A percentile compares a stretch with the other conserved stretches of the same genome.
Evolutionary conservation across 1,284 basidiomycete species (phyloP).

Genomic region (Taiwanofungus camphoratus): DNA sequence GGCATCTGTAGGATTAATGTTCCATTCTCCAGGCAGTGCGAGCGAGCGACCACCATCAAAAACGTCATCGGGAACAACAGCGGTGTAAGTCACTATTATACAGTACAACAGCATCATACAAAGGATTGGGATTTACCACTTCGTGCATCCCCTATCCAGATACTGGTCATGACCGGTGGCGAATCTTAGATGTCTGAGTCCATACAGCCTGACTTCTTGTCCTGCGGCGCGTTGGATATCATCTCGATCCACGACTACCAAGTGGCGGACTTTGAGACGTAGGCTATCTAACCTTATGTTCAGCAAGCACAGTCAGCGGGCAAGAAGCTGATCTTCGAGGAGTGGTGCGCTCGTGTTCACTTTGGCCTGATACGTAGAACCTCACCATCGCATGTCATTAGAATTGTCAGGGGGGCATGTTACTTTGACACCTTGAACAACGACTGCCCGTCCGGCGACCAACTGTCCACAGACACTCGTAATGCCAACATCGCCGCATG

Average conservation of each 20-base stretch:
- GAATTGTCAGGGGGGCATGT: conserved; percentile 31
- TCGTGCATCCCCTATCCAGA: no score
- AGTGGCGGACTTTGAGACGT: conserved; percentile 26
- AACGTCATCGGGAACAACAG: conserved; percentile 24
- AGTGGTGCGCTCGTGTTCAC: conserved; percentile 33
- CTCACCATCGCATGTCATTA: no score
- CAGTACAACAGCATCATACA: no score
- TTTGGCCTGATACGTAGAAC: no score
- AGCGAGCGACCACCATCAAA: conserved; percentile 33
- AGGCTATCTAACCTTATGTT: conserved; percentile 26
- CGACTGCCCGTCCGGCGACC: conserved; percentile 23
- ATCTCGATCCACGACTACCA: conserved; percentile 37
- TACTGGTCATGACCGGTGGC: conserved; percentile 34
- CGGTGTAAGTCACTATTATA: conserved; percentile 21
- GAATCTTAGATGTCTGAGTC: conserved; percentile 32
- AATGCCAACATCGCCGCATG: conserved; percentile 29
- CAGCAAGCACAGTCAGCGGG: conserved; percentile 26
- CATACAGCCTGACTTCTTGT: conserved; percentile 30
- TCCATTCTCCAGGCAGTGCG: conserved; percentile 29
- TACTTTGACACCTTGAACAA: conserved; percentile 30
- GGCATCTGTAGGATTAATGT: not conserved
- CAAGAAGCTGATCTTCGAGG: conserved; percentile 31
- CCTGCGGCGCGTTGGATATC: conserved; percentile 31
- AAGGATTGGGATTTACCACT: no score
- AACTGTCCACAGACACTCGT: conserved; percentile 19